These are phyloP conservation scores for Solanum hybrid DNA, from an alignment of 305 asterid genomes.

Conservation along the genomic window DNA sequence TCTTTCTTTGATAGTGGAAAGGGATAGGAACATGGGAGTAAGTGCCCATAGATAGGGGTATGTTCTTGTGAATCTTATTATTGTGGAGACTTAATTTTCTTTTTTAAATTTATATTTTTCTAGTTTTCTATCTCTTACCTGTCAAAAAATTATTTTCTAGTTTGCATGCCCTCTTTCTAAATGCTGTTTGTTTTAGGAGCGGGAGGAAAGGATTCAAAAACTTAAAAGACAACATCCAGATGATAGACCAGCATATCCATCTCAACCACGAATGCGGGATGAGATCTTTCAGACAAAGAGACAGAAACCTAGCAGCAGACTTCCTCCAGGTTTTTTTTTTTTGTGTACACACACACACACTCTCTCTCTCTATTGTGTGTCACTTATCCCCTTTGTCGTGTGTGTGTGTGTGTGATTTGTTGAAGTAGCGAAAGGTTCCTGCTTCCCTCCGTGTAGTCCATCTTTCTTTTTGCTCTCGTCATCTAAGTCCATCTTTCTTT, in stretches of 20 bases:
- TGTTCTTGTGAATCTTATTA: not conserved
- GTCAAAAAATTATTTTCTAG: not conserved
- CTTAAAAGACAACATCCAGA: constrained; percentile 58
- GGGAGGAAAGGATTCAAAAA: constrained; percentile 77
- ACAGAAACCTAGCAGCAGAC: constrained; percentile 54
- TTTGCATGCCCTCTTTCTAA: not conserved
- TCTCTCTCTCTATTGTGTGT: not conserved
- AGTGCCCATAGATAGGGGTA: not conserved
- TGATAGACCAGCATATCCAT: constrained; percentile 46
- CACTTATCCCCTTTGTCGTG: not conserved
- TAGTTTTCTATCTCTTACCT: not conserved
- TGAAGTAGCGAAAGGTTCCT: not conserved
- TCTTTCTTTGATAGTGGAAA: not conserved
- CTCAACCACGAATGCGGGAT: constrained; percentile 43
- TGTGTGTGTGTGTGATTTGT: not conserved
- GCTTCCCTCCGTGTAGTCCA: not conserved
- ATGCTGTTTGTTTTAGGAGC: constrained; percentile 46
- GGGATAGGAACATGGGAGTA: not conserved
- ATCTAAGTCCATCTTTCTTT: not conserved
- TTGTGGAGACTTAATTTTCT: not conserved
- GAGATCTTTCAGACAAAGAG: constrained; percentile 51
- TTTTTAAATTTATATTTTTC: not conserved
- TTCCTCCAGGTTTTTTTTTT: constrained; percentile 66
- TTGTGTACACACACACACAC: not conserved
- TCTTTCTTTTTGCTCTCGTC: not conserved